phyloP scores from a whole-genome alignment of 768 basidiomycete species.

The Neoboletus subvelutipes region DNA sequence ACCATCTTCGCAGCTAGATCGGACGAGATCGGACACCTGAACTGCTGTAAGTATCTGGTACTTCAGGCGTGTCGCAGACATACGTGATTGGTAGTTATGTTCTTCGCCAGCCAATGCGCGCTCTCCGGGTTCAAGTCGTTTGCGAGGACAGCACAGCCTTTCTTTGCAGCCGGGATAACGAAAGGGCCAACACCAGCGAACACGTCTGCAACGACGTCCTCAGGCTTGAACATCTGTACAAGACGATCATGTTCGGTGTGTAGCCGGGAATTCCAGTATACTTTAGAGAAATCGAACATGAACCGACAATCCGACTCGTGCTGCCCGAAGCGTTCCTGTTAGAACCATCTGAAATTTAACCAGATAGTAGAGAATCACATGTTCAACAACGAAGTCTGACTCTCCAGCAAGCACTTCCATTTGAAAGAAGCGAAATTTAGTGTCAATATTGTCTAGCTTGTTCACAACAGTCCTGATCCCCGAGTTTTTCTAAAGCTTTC shows the following conservation, averaged over 20 bases:
- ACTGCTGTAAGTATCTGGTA: conserved; percentile 4
- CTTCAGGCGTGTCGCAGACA: conserved; percentile 19
- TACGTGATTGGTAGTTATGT: conserved; percentile 77
- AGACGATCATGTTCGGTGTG: conserved; percentile 90
- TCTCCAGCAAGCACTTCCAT: conserved; percentile 98
- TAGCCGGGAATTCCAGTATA: conserved; percentile 98
- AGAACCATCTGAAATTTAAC: neutral
- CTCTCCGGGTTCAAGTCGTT: conserved; percentile 95
- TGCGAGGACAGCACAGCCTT: conserved; percentile 84
- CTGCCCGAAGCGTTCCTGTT: conserved; percentile 39
- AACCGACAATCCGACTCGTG: conserved; percentile 84
- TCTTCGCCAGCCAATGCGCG: conserved; percentile 69
- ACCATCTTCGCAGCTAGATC: conserved; percentile 81
- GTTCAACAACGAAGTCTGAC: conserved; percentile 79
- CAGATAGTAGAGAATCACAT: conserved; percentile 51
- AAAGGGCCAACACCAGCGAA: conserved; percentile 99
- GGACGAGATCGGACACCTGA: conserved; percentile 65
- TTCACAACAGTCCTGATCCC: conserved; percentile 88
- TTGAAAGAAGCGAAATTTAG: conserved; percentile 86
- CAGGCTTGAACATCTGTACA: conserved; percentile 65
- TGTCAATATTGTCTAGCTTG: conserved; percentile 85
- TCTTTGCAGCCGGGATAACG: conserved; percentile 88
- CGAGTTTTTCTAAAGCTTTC: conserved; percentile 72
- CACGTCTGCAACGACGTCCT: conserved; percentile 86
- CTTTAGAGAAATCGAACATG: conserved; percentile 90